Evolutionary conservation across 768 basidiomycete genomes (phyloP).

Genomic region (Cystobasidium ongulense): DNA sequence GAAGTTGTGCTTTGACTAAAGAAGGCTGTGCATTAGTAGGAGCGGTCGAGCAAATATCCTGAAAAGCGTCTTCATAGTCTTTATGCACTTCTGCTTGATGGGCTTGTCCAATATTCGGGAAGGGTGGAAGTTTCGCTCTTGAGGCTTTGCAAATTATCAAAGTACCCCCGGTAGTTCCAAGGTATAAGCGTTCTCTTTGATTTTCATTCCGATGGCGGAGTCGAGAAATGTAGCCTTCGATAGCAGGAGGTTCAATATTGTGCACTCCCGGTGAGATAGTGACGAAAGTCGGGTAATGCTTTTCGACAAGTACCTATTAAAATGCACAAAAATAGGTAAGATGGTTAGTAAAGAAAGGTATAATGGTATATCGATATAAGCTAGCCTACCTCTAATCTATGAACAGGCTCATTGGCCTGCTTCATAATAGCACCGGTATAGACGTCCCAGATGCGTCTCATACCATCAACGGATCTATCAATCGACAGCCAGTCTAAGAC

Average conservation of each 20-base stretch:
- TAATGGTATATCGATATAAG: not conserved
- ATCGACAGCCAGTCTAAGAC: slow-evolving; percentile 15
- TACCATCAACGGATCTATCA: slow-evolving; percentile 17
- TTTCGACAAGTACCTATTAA: not conserved
- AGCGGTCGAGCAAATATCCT: not conserved
- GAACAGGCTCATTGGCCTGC: not conserved
- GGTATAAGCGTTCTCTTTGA: slow-evolving; percentile 9
- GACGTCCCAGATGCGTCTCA: slow-evolving; percentile 14
- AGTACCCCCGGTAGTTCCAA: not conserved
- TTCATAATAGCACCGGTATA: slow-evolving; percentile 26
- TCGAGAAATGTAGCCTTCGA: slow-evolving; percentile 21
- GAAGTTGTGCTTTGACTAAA: not conserved
- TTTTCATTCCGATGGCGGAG: slow-evolving; percentile 1
- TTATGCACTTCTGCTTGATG: not conserved
- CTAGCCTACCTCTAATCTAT: slow-evolving; percentile 19
- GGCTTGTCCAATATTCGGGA: not conserved
- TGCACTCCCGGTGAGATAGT: not conserved
- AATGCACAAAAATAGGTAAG: not conserved
- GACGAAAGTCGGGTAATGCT: slow-evolving; percentile 11
- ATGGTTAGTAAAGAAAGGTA: too few relatives aligned
- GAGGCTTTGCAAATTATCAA: not conserved
- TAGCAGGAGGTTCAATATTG: not conserved
- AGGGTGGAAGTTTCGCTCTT: not conserved
- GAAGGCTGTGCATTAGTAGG: not conserved
- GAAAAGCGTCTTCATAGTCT: not conserved